phyloP scores from a whole-genome alignment of 345 rosid genomes.

The Salix purpurea region DNA sequence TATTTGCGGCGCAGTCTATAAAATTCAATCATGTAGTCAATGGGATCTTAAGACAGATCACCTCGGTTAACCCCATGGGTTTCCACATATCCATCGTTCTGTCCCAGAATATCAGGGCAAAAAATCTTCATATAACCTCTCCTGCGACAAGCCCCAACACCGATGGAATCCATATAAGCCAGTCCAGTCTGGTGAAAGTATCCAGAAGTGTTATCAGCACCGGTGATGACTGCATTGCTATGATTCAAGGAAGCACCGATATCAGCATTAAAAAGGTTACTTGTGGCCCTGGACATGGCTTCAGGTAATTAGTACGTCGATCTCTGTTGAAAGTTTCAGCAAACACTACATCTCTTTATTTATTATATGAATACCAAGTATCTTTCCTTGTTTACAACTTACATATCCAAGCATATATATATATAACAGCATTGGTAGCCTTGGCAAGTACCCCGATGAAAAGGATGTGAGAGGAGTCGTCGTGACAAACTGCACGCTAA shows the following conservation, averaged over 20 bases:
- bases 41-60: conserved; percentile 33
- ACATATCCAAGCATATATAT: not conserved
- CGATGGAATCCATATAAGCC: conserved; percentile 68
- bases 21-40: conserved; percentile 33
- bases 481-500: conserved; percentile 48
- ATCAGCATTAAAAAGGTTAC: conserved; percentile 38
- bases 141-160: conserved; percentile 61
- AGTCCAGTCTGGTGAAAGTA: conserved; percentile 44
- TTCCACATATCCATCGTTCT: conserved; percentile 45
- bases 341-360: not conserved
- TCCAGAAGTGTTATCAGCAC: conserved; percentile 38
- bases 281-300: conserved; percentile 84
- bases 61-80: conserved; percentile 59
- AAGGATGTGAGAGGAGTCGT: conserved; percentile 45
- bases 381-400: not conserved
- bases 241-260: conserved; percentile 53
- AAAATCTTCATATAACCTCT: conserved; percentile 29
- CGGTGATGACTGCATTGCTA: conserved; percentile 69
- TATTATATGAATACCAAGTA: not conserved
- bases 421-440: conserved; percentile 58
- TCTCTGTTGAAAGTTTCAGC: not conserved
- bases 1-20: conserved; percentile 29
- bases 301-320: conserved; percentile 33
- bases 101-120: conserved; percentile 30
- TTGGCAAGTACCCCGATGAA: conserved; percentile 57